Percentiles rank a stretch among this genome's conserved stretches.
These are phyloP conservation scores for Saccharomycodes ludwigii DNA, from an alignment of 805 yeast species.

Conservation along the genomic window DNA sequence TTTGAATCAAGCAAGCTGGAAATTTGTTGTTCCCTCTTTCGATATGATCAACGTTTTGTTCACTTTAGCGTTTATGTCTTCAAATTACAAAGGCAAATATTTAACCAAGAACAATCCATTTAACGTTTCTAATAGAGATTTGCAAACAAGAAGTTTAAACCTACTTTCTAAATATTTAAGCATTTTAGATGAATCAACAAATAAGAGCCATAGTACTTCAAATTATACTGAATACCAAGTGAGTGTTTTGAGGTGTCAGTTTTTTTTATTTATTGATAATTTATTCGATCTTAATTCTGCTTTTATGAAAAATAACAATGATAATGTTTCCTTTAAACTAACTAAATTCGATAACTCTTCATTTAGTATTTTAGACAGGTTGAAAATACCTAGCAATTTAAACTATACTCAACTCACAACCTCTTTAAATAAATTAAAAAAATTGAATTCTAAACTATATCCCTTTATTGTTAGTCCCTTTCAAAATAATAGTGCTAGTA, in stretches of 20 bases:
- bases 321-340: constrained; percentile 2
- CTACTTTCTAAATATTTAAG: constrained; percentile 15
- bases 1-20: too few species aligned
- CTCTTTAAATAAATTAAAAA: background rate
- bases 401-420: too few species aligned
- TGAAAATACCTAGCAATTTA: too few species aligned
- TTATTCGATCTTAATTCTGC: constrained; percentile 8
- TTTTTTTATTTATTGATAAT: constrained; percentile 15
- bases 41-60: constrained; percentile 24
- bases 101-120: constrained; percentile 17
- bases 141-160: constrained; percentile 24
- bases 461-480: background rate
- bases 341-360: background rate
- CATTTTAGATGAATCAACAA: constrained; percentile 10
- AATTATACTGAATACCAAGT: constrained; percentile 10
- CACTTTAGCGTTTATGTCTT: constrained; percentile 26
- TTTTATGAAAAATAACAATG: background rate
- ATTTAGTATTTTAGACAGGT: too few species aligned
- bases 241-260: constrained; percentile 20
- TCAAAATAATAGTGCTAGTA: constrained; percentile 9
- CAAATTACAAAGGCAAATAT: constrained; percentile 16
- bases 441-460: background rate
- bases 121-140: constrained; percentile 15
- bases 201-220: constrained; percentile 11
- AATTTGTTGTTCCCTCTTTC: constrained; percentile 21